Percentiles rank a stretch among this genome's conserved stretches.
Conservation (phyloP, 208 protist species). For the Trypanosomatidae sp. region DNA sequence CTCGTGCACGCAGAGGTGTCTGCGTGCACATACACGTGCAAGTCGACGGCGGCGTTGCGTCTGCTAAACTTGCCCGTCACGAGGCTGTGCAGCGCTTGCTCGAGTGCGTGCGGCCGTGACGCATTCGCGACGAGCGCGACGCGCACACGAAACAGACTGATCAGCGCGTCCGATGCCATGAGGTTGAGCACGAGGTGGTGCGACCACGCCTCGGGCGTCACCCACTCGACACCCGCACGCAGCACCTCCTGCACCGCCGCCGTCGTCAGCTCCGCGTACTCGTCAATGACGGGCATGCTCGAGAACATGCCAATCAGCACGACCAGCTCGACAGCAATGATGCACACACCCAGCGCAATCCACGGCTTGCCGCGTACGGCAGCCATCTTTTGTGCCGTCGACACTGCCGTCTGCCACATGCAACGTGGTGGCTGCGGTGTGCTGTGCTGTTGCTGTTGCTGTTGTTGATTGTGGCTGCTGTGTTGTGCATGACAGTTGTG, state of each 20-base stretch:
- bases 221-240: constrained; percentile 7
- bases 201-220: constrained; percentile 5
- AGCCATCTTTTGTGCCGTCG: constrained; percentile 1
- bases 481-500: too few species aligned
- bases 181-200: neutral
- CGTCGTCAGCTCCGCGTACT: constrained; percentile 11
- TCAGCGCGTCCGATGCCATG: neutral
- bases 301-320: constrained; percentile 11
- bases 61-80: too few species aligned
- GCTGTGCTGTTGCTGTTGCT: neutral
- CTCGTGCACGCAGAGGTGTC: too few species aligned
- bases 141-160: constrained; percentile 12
- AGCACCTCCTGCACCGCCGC: neutral
- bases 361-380: constrained; percentile 4
- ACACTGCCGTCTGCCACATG: constrained; percentile 4
- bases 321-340: constrained; percentile 2
- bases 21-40: too few species aligned
- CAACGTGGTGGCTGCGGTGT: constrained; percentile 4
- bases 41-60: too few species aligned
- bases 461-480: too few species aligned
- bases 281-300: constrained; percentile 5
- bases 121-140: constrained; percentile 6
- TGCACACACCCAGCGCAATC: constrained; percentile 2
- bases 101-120: neutral
- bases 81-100: neutral